These are phyloP conservation scores for Helicocarpus griseus DNA, from an alignment of 2,329 filamentous ascomycete genomes.

Conservation along the genomic window DNA sequence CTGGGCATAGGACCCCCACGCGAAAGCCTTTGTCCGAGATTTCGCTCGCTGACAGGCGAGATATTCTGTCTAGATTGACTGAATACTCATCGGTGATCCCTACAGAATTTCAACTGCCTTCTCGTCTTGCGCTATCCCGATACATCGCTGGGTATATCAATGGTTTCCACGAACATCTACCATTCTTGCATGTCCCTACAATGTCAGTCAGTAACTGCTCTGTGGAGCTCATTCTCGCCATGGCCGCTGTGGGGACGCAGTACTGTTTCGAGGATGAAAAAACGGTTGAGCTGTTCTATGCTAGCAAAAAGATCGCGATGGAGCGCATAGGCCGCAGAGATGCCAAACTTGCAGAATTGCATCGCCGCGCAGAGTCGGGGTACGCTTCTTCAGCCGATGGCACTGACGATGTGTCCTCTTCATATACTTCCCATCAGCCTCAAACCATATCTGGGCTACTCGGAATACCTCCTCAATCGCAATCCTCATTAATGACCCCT, in stretches of 20 bases:
- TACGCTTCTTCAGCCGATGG: not conserved
- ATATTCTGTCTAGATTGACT: slow-evolving; percentile 12
- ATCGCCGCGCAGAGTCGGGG: slow-evolving; percentile 32
- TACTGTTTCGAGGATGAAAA: slow-evolving; percentile 40
- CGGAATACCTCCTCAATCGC: not conserved
- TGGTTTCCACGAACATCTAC: slow-evolving; percentile 18
- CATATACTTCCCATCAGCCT: not conserved
- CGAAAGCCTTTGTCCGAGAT: slow-evolving; percentile 24
- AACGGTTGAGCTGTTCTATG: slow-evolving; percentile 48
- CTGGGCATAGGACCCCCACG: not conserved
- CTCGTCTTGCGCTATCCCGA: slow-evolving; percentile 16
- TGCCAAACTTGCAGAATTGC: slow-evolving; percentile 33
- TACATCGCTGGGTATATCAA: slow-evolving; percentile 18
- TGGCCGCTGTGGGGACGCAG: slow-evolving; percentile 42
- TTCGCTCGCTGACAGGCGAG: slow-evolving; percentile 24
- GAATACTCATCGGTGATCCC: slow-evolving; percentile 14
- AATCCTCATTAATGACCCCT: not conserved
- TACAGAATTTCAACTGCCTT: slow-evolving; percentile 15
- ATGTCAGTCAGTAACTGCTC: slow-evolving; percentile 36
- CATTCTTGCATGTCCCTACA: slow-evolving; percentile 29
- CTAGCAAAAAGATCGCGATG: slow-evolving; percentile 44
- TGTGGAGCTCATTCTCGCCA: slow-evolving; percentile 41
- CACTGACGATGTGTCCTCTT: not conserved
- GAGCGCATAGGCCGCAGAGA: slow-evolving; percentile 44
- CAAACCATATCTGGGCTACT: not conserved